phyloP scores from a whole-genome alignment of 371 early-diverging fungal genomes.

The Apophysomyces trapeziformis region DNA sequence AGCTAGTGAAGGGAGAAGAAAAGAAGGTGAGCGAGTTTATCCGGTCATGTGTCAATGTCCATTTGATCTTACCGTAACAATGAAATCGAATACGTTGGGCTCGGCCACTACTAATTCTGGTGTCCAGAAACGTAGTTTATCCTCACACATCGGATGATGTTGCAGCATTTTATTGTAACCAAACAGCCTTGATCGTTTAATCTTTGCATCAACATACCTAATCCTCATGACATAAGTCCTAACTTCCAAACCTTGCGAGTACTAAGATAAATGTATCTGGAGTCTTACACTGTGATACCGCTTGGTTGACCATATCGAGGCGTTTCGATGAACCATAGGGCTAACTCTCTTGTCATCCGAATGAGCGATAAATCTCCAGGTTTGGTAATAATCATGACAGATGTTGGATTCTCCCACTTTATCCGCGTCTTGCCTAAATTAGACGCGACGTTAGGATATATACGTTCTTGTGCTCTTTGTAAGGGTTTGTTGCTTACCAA shows the following conservation, averaged over 20 bases:
- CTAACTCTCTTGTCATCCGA: conserved; percentile 77
- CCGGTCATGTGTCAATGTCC: too few species aligned
- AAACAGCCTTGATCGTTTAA: conserved; percentile 65
- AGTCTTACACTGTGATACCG: conserved; percentile 68
- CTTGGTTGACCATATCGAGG: conserved; percentile 48
- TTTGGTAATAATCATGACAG: conserved; percentile 91
- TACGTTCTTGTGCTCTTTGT: background rate
- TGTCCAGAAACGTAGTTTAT: conserved; percentile 77
- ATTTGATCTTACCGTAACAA: conserved; percentile 62
- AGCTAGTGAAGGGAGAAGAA: conserved; percentile 43
- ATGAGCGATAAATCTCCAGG: conserved; percentile 81
- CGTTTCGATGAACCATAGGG: conserved; percentile 74
- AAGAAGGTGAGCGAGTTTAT: background rate
- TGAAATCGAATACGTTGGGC: conserved; percentile 79
- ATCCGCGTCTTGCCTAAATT: conserved; percentile 43
- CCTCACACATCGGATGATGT: conserved; percentile 26
- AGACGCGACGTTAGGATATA: conserved; percentile 4
- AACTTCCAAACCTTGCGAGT: background rate
- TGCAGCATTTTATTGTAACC: conserved; percentile 46
- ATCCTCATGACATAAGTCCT: background rate
- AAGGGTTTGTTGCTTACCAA: conserved; percentile 25
- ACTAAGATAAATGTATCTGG: conserved; percentile 1
- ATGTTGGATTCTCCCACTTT: conserved; percentile 73
- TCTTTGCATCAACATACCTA: conserved; percentile 69
- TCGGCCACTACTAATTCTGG: conserved; percentile 70